phyloP scores from a whole-genome alignment of 768 basidiomycete genomes.

The Tylopilus intermedius region DNA sequence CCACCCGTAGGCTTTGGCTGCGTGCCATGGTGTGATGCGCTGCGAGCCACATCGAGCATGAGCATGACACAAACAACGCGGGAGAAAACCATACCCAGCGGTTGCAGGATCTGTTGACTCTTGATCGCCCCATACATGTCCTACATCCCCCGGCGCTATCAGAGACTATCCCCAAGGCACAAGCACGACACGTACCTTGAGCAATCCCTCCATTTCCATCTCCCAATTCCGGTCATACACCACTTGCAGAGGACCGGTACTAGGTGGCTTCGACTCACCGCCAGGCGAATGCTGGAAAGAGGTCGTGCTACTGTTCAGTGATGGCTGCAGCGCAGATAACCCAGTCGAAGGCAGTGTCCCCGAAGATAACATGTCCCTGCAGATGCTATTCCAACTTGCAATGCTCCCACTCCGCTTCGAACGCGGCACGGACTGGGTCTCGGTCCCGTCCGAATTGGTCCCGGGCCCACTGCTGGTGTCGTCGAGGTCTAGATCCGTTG shows the following conservation, averaged over 20 bases:
- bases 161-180: background rate
- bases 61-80: slow-evolving; percentile 26
- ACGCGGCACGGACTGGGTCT: slow-evolving; percentile 40
- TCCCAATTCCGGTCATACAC: slow-evolving; percentile 75
- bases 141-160: slow-evolving; percentile 33
- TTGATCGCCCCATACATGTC: slow-evolving; percentile 95
- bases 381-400: slow-evolving; percentile 78
- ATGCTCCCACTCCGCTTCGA: slow-evolving; percentile 80
- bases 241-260: slow-evolving; percentile 31
- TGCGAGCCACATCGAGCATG: slow-evolving; percentile 42
- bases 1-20: slow-evolving; percentile 67
- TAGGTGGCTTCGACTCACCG: slow-evolving; percentile 34
- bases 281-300: slow-evolving; percentile 54
- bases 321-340: slow-evolving; percentile 33
- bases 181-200: slow-evolving; percentile 57
- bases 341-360: slow-evolving; percentile 33
- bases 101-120: slow-evolving; percentile 85
- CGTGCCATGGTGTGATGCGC: slow-evolving; percentile 45
- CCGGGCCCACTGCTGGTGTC: slow-evolving; percentile 59
- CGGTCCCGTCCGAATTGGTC: slow-evolving; percentile 53
- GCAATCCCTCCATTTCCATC: slow-evolving; percentile 73
- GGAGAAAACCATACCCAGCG: slow-evolving; percentile 44
- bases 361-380: slow-evolving; percentile 50
- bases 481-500: slow-evolving; percentile 61
- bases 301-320: slow-evolving; percentile 57